Conservation (phyloP, 768 basidiomycete genomes). For the Sistotremastrum niveocremeum region DNA sequence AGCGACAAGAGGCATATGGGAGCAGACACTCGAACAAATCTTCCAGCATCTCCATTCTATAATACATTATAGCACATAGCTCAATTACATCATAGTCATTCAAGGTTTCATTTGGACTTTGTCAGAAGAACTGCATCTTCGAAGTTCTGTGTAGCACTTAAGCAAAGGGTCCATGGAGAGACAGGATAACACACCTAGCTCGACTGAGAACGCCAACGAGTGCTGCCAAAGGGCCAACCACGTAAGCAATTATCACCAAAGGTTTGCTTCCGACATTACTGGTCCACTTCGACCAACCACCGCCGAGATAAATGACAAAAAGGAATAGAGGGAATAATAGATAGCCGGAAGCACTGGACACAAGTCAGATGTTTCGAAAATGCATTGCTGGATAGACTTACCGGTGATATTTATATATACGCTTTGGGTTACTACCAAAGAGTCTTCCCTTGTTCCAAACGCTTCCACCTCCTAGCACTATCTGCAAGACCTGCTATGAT, state of each 20-base stretch:
- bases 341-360: slow-evolving; percentile 56
- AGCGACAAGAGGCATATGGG: not conserved
- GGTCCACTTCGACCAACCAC: slow-evolving; percentile 55
- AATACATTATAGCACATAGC: not conserved
- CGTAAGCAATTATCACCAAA: slow-evolving; percentile 37
- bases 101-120: not conserved
- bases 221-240: slow-evolving; percentile 37
- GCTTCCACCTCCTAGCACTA: slow-evolving; percentile 53
- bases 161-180: slow-evolving; percentile 30
- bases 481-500: slow-evolving; percentile 29
- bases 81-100: too few relatives aligned
- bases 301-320: slow-evolving; percentile 54
- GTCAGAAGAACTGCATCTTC: slow-evolving; percentile 49
- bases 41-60: not conserved
- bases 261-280: slow-evolving; percentile 20
- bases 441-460: slow-evolving; percentile 60
- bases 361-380: not conserved
- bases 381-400: slow-evolving; percentile 13
- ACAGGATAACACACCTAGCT: not conserved
- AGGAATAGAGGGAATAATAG: slow-evolving; percentile 47
- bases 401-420: slow-evolving; percentile 79
- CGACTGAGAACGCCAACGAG: slow-evolving; percentile 14
- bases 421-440: slow-evolving; percentile 69
- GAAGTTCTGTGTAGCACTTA: slow-evolving; percentile 43
- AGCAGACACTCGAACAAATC: not conserved